Percentiles rank a stretch among this genome's conserved stretches.
These are phyloP conservation scores for Brassica hybrid DNA, from an alignment of 441 rosid species.

Conservation along the genomic window DNA sequence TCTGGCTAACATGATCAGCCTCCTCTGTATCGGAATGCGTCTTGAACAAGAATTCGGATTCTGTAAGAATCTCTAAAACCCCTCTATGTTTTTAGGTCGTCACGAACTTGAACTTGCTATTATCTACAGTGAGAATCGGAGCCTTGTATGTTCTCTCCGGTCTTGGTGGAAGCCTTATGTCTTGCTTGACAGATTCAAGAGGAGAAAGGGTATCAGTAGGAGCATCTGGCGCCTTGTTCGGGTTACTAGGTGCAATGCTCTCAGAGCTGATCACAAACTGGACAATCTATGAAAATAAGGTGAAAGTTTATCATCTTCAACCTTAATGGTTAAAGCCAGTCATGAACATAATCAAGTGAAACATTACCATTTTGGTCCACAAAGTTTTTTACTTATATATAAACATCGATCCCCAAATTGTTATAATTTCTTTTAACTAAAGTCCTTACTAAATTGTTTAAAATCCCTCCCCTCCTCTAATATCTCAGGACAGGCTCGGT, in stretches of 20 bases:
- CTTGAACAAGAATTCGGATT: constrained; percentile 87
- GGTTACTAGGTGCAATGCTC: constrained; percentile 86
- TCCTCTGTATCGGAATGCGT: constrained; percentile 64
- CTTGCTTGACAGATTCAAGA: constrained; percentile 47
- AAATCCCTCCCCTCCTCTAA: neutral
- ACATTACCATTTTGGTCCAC: neutral
- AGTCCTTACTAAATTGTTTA: neutral
- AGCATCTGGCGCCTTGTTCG: constrained; percentile 89
- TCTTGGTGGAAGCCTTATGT: constrained; percentile 79
- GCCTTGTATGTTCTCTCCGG: constrained; percentile 69
- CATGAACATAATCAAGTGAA: too few species aligned
- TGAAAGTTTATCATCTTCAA: constrained; percentile 26
- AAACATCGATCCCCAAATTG: neutral
- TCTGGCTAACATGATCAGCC: constrained; percentile 72
- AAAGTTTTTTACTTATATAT: neutral
- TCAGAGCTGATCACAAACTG: too few species aligned
- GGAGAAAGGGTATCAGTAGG: constrained; percentile 65
- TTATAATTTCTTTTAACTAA: neutral
- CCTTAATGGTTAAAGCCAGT: too few species aligned
- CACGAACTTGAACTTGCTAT: constrained; percentile 2
- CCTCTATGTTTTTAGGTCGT: neutral
- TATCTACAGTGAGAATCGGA: constrained; percentile 68
- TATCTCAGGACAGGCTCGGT: too few species aligned
- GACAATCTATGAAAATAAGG: too few species aligned
- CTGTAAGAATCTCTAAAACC: constrained; percentile 48